phyloP scores from a whole-genome alignment of 208 protist genomes.

The Leishmania martiniquensis region DNA sequence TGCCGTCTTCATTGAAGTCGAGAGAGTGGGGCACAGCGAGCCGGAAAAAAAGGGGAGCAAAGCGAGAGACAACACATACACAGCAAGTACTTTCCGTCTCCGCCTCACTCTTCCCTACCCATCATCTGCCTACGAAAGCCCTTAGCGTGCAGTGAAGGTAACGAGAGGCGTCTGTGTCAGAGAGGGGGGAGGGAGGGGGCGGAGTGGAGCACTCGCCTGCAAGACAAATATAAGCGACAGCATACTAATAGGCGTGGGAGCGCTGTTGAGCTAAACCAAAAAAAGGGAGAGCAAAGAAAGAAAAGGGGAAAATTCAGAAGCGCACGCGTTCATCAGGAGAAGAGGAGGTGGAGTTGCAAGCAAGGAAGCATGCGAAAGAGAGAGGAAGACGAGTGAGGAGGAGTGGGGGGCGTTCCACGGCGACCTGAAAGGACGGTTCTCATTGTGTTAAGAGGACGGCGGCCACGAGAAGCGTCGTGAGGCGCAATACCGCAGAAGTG shows the following conservation, averaged over 20 bases:
- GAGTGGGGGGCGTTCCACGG: neutral
- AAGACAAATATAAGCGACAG: conserved; percentile 8
- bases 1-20: neutral
- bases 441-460: too few species aligned
- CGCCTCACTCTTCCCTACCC: neutral
- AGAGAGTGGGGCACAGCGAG: neutral
- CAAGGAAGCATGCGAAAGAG: neutral
- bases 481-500: too few species aligned
- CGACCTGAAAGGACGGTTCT: neutral
- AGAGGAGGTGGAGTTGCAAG: neutral
- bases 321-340: neutral
- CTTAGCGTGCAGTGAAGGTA: neutral
- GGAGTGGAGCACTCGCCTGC: neutral
- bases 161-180: too few species aligned
- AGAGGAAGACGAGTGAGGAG: neutral
- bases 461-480: too few species aligned
- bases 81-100: too few species aligned
- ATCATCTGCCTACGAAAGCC: neutral
- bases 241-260: too few species aligned
- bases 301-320: neutral
- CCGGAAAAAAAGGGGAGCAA: neutral
- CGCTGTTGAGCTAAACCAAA: neutral
- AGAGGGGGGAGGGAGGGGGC: neutral
- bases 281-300: neutral
- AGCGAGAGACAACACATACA: neutral